Base-by-base conservation (phyloP, 441 rosid genomes). In the Populus hybrid region DNA sequence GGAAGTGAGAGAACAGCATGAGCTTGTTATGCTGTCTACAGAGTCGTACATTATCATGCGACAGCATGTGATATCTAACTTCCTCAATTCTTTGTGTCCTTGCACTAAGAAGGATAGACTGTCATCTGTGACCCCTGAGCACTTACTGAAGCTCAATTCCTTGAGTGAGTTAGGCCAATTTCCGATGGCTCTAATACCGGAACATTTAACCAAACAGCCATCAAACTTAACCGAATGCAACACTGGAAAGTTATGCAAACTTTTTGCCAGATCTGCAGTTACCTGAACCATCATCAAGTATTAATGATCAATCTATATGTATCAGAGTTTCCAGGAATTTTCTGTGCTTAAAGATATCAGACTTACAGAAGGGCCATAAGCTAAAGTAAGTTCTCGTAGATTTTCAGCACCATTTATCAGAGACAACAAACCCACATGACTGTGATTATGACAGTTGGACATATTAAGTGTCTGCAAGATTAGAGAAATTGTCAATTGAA, bases 61-160 rank as follows among this genome's bases (percentile, higher is more conserved):
- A 72, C 85, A 85, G 77, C 87, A 85, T 23, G 85, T 85, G 79
- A 82, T 81, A 73, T 85, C 82, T 14, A 85, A 69, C 80, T 79
- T 85, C 81, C 69, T 81, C 69, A 85, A 28, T 50, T 78, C 69
- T 70, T 75, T 82, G 23, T 81, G 84, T 53, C 66, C 42, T 70
- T 71, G 71, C 34, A 81, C 81, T 40, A 85, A 72, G 40, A 67
- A 70, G 74, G 82, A 85, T 23, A 85, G 84, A 11, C 81, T 82
- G 23, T 82, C 84, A 30, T 82, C 46, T 38, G 10, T 8, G 9
- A 93, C 93, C 35, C 89, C 94, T 46, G 77, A 71, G 72, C 99
- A 94, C 83, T 94, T 94, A 81, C 98, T 93, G 87, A 94, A 81
- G 89, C 95, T 93, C 74, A 93, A 78, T 80, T 92, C 94, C 74